These are phyloP conservation scores for Pythium pyrilobum DNA, from an alignment of 352 stramenopile genomes.

Conservation along the genomic window DNA sequence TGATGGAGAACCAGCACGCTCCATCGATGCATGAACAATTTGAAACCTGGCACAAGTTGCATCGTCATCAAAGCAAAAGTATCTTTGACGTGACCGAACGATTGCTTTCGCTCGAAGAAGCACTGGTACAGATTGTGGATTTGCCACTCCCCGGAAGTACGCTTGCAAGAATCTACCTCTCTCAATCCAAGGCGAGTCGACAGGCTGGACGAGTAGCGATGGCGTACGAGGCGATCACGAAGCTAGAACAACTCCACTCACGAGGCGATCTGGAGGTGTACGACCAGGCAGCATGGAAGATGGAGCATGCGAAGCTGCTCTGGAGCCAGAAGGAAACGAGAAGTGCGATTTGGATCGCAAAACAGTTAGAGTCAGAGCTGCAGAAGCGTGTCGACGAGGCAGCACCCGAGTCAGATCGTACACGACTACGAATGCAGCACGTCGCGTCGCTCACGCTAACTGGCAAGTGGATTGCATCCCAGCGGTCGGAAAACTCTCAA, in stretches of 20 bases:
- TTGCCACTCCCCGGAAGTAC: slow-evolving; percentile 14
- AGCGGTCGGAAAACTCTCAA: slow-evolving; percentile 89
- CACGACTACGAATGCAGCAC: slow-evolving; percentile 45
- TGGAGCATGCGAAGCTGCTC: slow-evolving; percentile 74
- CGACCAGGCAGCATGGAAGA: slow-evolving; percentile 53
- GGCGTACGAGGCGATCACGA: slow-evolving; percentile 53
- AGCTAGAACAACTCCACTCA: slow-evolving; percentile 52
- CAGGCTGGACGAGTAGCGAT: slow-evolving; percentile 63
- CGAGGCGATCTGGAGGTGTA: slow-evolving; percentile 26
- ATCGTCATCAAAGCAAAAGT: slow-evolving; percentile 3
- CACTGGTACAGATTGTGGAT: slow-evolving; percentile 41
- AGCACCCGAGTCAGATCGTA: slow-evolving; percentile 6
- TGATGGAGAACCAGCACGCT: background rate
- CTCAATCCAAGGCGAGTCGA: slow-evolving; percentile 46
- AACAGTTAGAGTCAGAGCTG: slow-evolving; percentile 48
- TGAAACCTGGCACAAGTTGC: slow-evolving; percentile 35
- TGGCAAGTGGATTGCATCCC: slow-evolving; percentile 91
- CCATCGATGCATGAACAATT: slow-evolving; percentile 18
- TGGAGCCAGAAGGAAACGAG: slow-evolving; percentile 70
- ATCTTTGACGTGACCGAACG: slow-evolving; percentile 56
- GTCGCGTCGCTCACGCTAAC: slow-evolving; percentile 69
- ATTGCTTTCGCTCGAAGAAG: slow-evolving; percentile 58
- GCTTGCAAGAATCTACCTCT: slow-evolving; percentile 50
- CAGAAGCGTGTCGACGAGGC: slow-evolving; percentile 12
- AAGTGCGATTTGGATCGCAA: slow-evolving; percentile 70